Conservation (phyloP, 805 yeast genomes). For the Brettanomyces custersianus region DNA sequence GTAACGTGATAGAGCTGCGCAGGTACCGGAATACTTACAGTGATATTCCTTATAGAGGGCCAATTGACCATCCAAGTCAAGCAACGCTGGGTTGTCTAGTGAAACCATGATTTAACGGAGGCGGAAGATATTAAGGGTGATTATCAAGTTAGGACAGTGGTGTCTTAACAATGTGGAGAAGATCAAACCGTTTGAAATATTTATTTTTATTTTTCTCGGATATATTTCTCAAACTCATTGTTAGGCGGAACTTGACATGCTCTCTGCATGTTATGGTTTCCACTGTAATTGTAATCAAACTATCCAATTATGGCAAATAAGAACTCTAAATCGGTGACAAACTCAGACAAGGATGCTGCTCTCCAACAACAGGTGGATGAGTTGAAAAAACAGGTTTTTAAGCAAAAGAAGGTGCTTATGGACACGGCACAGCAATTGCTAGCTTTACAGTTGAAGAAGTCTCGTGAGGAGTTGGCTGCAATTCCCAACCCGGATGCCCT, state of each 20-base stretch:
- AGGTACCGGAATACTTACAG: background rate
- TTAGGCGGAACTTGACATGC: too few relatives aligned
- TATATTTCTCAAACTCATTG: too few relatives aligned
- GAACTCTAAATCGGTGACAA: too few relatives aligned
- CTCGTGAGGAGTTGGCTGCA: constrained; percentile 16
- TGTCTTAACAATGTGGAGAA: too few relatives aligned
- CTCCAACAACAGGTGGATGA: constrained; percentile 40
- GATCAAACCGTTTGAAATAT: too few relatives aligned
- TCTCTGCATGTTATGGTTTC: too few relatives aligned
- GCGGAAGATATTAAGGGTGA: too few relatives aligned
- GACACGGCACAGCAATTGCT: constrained; percentile 76
- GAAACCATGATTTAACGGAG: too few relatives aligned
- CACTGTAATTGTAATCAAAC: too few relatives aligned
- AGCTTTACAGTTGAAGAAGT: constrained; percentile 56
- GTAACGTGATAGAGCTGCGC: background rate
- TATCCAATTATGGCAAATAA: too few relatives aligned
- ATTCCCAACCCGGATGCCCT: constrained; percentile 13
- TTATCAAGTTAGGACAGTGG: too few relatives aligned
- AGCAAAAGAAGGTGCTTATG: constrained; percentile 57
- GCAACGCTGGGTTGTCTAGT: constrained; percentile 8
- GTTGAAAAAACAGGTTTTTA: constrained; percentile 42
- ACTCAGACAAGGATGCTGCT: constrained; percentile 6
- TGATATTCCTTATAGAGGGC: constrained; percentile 44
- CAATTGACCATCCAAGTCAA: constrained; percentile 41
- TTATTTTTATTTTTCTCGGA: too few relatives aligned